Base-by-base conservation (phyloP, 73 alveolate species). In the Diophrys appendiculata region DNA sequence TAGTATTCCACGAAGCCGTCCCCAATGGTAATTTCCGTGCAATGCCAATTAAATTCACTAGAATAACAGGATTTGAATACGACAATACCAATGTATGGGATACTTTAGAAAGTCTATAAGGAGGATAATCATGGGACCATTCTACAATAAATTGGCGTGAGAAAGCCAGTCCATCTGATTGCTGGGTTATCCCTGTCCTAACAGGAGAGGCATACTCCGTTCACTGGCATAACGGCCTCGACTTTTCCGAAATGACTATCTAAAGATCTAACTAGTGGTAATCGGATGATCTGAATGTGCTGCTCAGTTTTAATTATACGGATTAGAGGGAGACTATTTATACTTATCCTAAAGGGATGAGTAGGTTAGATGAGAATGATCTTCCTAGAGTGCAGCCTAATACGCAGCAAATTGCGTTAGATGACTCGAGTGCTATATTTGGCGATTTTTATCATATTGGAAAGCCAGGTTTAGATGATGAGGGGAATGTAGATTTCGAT, bases 161-260 rank as follows among this genome's bases (percentile, higher is more conserved):
- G 53, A 72, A 72, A 72, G 29, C 33, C 0, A 55, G 55, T 53
- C 83, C 73, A 28, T 18, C 24, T 43, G 29, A 54, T 3, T 28
- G 33, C 34, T 54, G 73, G 74, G 67, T 55, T 29, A 8, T 75
- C 13, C 83, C 83, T 33, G 23, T 29, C 28, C 22, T 75, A 0
- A 56, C 75, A 54, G 83, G 83, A 22, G 65, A 75, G 31, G 75
- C 30, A 1, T 75, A 75, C 67, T 26, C 53, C 29, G 64, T 75
- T 1, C 29, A 35, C 13, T 75, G 65, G 65, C 52, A 65, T 28
- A 2, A 29, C 14, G 83, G 83, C 13, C 27, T 27, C 0, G 83
- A 75, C 34, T 75, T 75, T 67, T 26, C 65, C 28, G 28, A 29
- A 25, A 2, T 75, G 76, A 25, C 43, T 8, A 34, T 43, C 18